Conservation (phyloP, 2,329 filamentous ascomycete genomes). For the Talaromyces rugulosus region DNA sequence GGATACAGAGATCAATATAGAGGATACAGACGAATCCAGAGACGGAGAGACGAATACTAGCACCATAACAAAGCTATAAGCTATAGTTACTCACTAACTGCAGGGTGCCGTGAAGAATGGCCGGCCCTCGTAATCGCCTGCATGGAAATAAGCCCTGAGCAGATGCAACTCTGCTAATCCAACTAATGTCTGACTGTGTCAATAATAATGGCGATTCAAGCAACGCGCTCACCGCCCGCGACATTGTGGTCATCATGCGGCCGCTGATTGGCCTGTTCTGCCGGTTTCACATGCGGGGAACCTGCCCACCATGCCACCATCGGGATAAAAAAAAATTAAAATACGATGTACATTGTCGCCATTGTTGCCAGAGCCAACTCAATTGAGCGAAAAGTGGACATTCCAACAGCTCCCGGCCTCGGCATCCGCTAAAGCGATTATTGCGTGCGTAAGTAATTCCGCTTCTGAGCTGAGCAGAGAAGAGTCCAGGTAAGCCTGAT, state of each 20-base stretch:
- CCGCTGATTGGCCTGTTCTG: conserved; percentile 10
- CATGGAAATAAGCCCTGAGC: too few relatives aligned
- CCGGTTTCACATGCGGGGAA: background rate
- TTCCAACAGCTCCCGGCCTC: background rate
- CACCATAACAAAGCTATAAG: too few relatives aligned
- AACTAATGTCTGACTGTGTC: background rate
- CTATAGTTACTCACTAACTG: too few relatives aligned
- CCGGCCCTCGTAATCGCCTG: background rate
- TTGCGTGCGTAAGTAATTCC: background rate
- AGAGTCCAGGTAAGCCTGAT: background rate
- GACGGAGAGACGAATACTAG: too few relatives aligned
- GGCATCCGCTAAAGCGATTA: background rate
- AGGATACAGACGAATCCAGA: too few relatives aligned
- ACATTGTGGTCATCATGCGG: background rate
- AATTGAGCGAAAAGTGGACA: background rate
- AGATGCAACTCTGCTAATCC: background rate
- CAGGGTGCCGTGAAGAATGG: too few relatives aligned
- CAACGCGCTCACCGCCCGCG: conserved; percentile 7
- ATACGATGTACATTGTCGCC: background rate
- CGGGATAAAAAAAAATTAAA: background rate
- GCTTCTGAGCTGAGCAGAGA: background rate
- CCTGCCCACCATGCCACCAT: background rate
- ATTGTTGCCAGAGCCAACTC: background rate
- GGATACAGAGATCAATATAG: too few relatives aligned
- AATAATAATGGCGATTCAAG: background rate